phyloP scores from a whole-genome alignment of 495 filamentous ascomycete genomes.

The Aspergillus bertholletiae region DNA sequence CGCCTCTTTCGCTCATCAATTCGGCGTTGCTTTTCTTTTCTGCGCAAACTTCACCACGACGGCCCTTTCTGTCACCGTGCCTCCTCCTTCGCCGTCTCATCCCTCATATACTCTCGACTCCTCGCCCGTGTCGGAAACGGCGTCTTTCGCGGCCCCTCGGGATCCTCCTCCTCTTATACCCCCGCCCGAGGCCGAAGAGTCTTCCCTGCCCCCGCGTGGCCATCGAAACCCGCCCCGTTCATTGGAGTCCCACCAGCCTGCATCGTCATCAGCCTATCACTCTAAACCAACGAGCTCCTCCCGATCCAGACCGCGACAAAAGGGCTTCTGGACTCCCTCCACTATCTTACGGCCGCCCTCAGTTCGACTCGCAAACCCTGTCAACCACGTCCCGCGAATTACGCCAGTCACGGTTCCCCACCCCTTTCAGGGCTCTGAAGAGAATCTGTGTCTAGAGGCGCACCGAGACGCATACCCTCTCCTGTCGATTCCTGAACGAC shows the following conservation, averaged over 20 bases:
- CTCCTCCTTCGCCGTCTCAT: constrained; percentile 9
- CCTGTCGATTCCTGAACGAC: constrained; percentile 64
- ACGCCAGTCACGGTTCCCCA: constrained; percentile 34
- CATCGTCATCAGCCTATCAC: constrained; percentile 12
- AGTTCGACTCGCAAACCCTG: constrained; percentile 43
- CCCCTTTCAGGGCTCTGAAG: constrained; percentile 33
- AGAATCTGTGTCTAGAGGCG: constrained; percentile 32
- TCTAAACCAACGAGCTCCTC: constrained; percentile 10
- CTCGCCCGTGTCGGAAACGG: constrained; percentile 28
- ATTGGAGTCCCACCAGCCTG: constrained; percentile 18
- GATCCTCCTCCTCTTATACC: constrained; percentile 19
- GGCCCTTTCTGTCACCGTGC: not conserved
- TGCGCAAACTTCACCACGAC: constrained; percentile 1
- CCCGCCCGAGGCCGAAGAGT: constrained; percentile 32
- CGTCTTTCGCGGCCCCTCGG: constrained; percentile 25
- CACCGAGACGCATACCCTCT: constrained; percentile 62
- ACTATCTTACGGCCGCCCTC: constrained; percentile 33
- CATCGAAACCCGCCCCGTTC: constrained; percentile 24
- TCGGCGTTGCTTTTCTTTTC: constrained; percentile 9
- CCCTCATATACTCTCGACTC: constrained; percentile 13
- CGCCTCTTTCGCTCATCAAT: not conserved
- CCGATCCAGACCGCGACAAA: constrained; percentile 11
- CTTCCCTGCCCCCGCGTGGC: constrained; percentile 17
- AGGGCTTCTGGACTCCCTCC: constrained; percentile 12
- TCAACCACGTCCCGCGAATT: constrained; percentile 48